Conservation (phyloP, 2,329 filamentous ascomycete genomes). For the Diaporthe ampelina region DNA sequence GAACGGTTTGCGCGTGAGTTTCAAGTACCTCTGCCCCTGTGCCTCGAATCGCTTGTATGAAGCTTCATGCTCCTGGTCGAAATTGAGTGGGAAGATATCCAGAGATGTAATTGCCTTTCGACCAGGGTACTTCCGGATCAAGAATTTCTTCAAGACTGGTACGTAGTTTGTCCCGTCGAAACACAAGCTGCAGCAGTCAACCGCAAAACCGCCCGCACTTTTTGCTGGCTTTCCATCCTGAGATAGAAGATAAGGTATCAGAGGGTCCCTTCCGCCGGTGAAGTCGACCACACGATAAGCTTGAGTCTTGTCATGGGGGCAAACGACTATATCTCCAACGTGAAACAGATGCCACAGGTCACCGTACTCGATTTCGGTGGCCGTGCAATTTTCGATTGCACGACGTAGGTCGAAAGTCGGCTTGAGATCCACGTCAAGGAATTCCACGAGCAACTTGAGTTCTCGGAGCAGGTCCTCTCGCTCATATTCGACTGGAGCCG, state of each 20-base stretch:
- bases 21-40: conserved; percentile 8
- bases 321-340: neutral
- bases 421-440: conserved; percentile 13
- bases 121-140: neutral
- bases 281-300: conserved; percentile 18
- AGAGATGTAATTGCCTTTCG: neutral
- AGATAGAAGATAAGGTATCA: neutral
- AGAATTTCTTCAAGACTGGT: neutral
- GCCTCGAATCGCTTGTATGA: neutral
- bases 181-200: conserved; percentile 13
- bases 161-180: conserved; percentile 6
- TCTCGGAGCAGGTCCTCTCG: neutral
- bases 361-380: conserved; percentile 15
- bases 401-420: neutral
- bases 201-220: neutral
- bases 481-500: conserved; percentile 1
- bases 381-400: neutral
- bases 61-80: neutral
- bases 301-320: neutral
- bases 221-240: no score
- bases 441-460: neutral
- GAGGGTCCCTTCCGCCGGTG: neutral
- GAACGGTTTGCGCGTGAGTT: conserved; percentile 15
- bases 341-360: conserved; percentile 10
- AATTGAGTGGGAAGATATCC: conserved; percentile 6